Evolutionary conservation across 78 protist genomes (phyloP), one percentile per base, ranked within the genome.

Genomic region (Dictyostelium brefeldianum): DNA sequence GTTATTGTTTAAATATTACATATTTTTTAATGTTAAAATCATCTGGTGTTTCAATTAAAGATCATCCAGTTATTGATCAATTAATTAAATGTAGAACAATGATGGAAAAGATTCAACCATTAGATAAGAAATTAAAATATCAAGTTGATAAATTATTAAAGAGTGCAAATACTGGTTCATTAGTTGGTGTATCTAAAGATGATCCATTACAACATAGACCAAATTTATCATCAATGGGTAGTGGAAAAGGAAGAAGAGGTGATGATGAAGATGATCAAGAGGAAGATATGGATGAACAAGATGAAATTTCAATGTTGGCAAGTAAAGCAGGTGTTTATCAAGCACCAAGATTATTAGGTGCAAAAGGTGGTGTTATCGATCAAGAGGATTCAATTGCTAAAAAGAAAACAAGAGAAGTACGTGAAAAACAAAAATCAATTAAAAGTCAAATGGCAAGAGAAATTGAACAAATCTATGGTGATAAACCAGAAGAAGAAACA

Each of bases 61-160:
- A 96, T 78, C 99, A 97, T 82, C 98, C 98, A 75, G 98, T 97
- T 57, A 78, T 97, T 69, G 92, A 54, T 41, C 90, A 92, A 80
- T 89, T 97, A 31, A 95, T 97, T 29, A 82, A 65, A 12, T 83
- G 93, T n/a, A 94, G 99, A 64, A 57, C 75, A 47, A 51, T 94
- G 47, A 6, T 97, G 59, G 98, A 97, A 36, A 91, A 89, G 90
- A 31, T 96, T 54, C 31, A 94, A 36, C 97, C 98, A 29, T 78
- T 98, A 43, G 98, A 94, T 57, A 47, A 77, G 20, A 94, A 94
- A 70, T 41, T 94, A 47, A 87, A 94, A 53, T 94, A 94, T 64
- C 96, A 94, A 70, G 36, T 94, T 41, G 96, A 94, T 18, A 94
- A 94, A 75, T 46, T 89, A 15, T 22, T 94, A 56, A 89, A 89